Evolutionary conservation across 495 filamentous ascomycete genomes (phyloP), one percentile per base, ranked within the genome.

Genomic region (Penicillium cinerascens): DNA sequence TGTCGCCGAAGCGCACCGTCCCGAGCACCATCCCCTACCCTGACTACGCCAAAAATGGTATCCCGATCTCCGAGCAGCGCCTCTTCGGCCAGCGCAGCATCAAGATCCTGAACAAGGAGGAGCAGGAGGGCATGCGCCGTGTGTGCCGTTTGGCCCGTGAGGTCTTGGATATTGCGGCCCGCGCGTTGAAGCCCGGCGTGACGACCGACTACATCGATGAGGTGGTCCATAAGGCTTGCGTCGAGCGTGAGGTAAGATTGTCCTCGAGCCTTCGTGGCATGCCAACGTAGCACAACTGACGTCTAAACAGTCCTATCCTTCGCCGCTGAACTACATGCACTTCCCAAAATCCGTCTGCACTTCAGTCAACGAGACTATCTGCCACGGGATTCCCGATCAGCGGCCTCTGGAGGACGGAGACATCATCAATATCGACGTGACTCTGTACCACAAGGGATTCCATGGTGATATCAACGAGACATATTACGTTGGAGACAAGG

Each of bases 291-390:
- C 21, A 42, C n/a, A 17, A 25, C 54, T 71, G 40, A 59, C 64
- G 51, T n/a, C 29, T 44, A 49, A 41, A 50, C 46, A 97, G 93
- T 88, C 91, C 11, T 99, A 99, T 61, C 93, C 93, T 0, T 99
- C 93, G 0, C 90, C 92, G 2, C 73, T 99, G 8, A 99, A 99
- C 75, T 99, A 99, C 69, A 84, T 85, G 77, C 78, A 90, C 67
- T 99, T 97, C 76, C 93, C 93, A 49, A 99, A 99, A 77, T 99
- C 93, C 1, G 85, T 97, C 41, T 99, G 93, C 71, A 97, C 91
- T 1, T 96, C 91, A 2, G 65, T 87, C 52, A 99, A 99, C 75
- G 93, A 99, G 72, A 86, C 95, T 50, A 97, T 99, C 64, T 95
- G 90, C 72, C 90, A 95, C 76, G 90, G 90, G 47, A 95, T 95